Evolutionary conservation across 2,329 filamentous ascomycete species (phyloP).

Genomic region (Phialocephala sp.): DNA sequence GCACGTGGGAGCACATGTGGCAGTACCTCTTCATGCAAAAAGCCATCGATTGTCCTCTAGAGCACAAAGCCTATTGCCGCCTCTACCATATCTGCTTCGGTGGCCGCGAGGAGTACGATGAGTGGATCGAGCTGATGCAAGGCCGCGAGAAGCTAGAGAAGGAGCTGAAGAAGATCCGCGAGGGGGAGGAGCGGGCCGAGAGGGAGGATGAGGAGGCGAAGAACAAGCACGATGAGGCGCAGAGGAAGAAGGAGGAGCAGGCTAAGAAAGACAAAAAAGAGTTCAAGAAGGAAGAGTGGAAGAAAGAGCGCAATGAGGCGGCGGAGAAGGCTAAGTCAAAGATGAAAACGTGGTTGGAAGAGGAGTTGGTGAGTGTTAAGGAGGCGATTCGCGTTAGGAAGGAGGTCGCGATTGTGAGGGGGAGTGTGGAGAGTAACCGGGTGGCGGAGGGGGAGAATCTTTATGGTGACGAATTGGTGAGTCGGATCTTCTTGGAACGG

Average conservation of each 20-base stretch:
- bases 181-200: background rate
- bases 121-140: constrained; percentile 31
- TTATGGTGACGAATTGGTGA: constrained; percentile 25
- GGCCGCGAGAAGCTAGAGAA: constrained; percentile 23
- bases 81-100: constrained; percentile 39
- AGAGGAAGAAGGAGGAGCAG: constrained; percentile 16
- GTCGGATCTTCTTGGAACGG: too few species aligned
- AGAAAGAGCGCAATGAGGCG: constrained; percentile 14
- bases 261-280: constrained; percentile 6
- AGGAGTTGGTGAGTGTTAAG: constrained; percentile 23
- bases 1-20: constrained; percentile 70
- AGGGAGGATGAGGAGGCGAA: constrained; percentile 13
- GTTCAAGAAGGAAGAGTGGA: constrained; percentile 1
- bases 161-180: constrained; percentile 23
- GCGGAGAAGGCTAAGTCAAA: constrained; percentile 21
- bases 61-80: constrained; percentile 37
- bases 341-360: constrained; percentile 24
- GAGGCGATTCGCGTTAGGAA: constrained; percentile 30
- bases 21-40: constrained; percentile 47
- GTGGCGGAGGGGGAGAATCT: constrained; percentile 29
- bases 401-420: constrained; percentile 31
- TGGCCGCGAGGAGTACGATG: constrained; percentile 32
- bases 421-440: constrained; percentile 27
- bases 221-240: background rate
- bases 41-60: constrained; percentile 33